These are phyloP conservation scores for Kockovaella imperatae DNA, from an alignment of 768 basidiomycete genomes.

Conservation along the genomic window DNA sequence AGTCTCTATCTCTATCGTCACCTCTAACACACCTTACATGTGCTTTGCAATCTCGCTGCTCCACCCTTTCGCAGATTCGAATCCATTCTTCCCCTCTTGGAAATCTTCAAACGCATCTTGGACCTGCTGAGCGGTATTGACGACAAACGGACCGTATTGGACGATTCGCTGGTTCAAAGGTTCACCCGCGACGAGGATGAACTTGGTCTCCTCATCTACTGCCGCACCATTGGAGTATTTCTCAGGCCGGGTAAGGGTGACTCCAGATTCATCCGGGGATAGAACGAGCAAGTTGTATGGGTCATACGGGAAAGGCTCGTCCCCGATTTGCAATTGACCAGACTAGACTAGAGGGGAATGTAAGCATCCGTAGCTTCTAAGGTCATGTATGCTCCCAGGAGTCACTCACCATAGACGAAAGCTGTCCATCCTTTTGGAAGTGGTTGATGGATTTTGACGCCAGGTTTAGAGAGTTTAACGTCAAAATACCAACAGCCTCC, in stretches of 20 bases:
- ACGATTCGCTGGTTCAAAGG: constrained; percentile 81
- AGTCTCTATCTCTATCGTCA: no score
- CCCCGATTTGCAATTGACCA: constrained; percentile 61
- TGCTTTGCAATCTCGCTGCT: constrained; percentile 62
- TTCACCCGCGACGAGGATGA: constrained; percentile 75
- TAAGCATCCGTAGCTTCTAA: not conserved
- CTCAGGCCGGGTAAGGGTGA: constrained; percentile 50
- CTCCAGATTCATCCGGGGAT: constrained; percentile 61
- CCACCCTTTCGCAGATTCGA: constrained; percentile 84
- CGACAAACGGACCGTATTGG: constrained; percentile 57
- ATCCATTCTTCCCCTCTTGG: constrained; percentile 70
- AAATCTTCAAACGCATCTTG: constrained; percentile 75
- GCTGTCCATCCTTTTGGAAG: constrained; percentile 82
- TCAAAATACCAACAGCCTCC: constrained; percentile 95
- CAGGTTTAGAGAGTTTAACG: constrained; percentile 58
- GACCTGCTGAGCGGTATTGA: constrained; percentile 73
- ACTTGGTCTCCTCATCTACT: constrained; percentile 62
- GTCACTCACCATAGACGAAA: constrained; percentile 66
- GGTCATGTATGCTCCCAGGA: no score
- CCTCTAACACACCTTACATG: not conserved
- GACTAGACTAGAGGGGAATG: constrained; percentile 51
- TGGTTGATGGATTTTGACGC: constrained; percentile 64
- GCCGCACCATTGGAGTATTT: constrained; percentile 44
- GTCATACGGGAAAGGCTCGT: constrained; percentile 47
- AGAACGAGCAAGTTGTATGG: constrained; percentile 78